Conservation (phyloP, 75 land plant genomes). For the Sequoiadendron giganteum region DNA sequence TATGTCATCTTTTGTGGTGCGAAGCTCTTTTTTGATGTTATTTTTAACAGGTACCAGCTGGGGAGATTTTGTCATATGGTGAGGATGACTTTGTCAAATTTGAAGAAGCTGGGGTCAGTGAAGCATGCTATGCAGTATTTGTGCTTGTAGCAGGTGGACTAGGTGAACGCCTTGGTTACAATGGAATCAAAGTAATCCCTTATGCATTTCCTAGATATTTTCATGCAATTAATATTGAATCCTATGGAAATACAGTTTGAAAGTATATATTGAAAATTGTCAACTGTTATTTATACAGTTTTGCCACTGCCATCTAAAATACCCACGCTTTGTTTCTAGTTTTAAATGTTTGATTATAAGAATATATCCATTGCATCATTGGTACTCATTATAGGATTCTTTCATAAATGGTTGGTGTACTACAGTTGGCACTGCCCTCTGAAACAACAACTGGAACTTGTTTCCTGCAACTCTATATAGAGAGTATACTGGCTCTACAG, state of each 20-base stretch:
- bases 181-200: constrained; percentile 75
- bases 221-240: neutral
- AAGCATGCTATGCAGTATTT: constrained; percentile 77
- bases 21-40: neutral
- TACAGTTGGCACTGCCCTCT: constrained; percentile 79
- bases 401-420: neutral
- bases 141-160: constrained; percentile 98
- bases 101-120: constrained; percentile 80
- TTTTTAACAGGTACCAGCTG: constrained; percentile 78
- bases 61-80: constrained; percentile 77
- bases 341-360: neutral
- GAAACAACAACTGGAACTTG: constrained; percentile 81
- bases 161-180: constrained; percentile 96
- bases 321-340: neutral
- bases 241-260: neutral
- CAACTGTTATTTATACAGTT: neutral
- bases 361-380: neutral
- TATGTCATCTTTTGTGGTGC: neutral
- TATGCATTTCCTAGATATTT: neutral
- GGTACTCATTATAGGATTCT: neutral
- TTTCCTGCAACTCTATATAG: constrained; percentile 80
- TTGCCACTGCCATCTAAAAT: neutral
- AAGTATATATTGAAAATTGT: neutral
- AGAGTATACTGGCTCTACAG: constrained; percentile 81
- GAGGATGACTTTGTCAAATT: constrained; percentile 69